A percentile compares a stretch with the other conserved stretches of the same genome.
Conservation (phyloP, 768 basidiomycete genomes). For the Lentinus brumalis region DNA sequence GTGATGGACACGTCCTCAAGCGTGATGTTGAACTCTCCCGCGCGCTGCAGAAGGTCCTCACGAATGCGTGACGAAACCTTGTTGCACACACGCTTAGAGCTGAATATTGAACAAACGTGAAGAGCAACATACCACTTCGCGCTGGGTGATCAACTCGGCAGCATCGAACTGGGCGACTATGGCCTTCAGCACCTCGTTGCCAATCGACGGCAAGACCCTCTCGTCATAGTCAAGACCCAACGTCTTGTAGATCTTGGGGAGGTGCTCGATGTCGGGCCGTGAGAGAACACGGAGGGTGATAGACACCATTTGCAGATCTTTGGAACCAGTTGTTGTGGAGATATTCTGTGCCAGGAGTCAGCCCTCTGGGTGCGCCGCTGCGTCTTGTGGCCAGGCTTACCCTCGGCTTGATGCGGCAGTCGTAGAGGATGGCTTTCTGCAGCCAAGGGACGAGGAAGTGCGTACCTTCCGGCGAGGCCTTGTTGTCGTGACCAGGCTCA, state of each 20-base stretch:
- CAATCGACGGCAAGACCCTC: conserved; percentile 94
- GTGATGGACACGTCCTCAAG: conserved; percentile 98
- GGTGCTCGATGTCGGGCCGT: conserved; percentile 84
- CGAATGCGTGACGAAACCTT: conserved; percentile 92
- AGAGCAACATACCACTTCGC: conserved; percentile 81
- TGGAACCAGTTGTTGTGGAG: conserved; percentile 97
- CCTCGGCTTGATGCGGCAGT: conserved; percentile 95
- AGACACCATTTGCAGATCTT: conserved; percentile 98
- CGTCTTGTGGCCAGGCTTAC: conserved; percentile 39
- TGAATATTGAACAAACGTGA: background rate
- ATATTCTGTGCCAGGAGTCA: conserved; percentile 67
- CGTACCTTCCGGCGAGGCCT: conserved; percentile 93
- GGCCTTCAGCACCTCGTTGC: conserved; percentile 96
- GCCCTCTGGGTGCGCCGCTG: background rate
- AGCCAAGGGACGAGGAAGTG: conserved; percentile 96
- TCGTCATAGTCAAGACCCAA: conserved; percentile 98
- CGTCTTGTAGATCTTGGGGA: conserved; percentile 92
- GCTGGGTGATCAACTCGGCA: conserved; percentile 94
- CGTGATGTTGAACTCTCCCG: conserved; percentile 93
- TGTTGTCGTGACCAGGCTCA: conserved; percentile 4
- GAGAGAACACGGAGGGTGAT: conserved; percentile 96
- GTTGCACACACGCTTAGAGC: background rate
- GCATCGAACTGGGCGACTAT: conserved; percentile 99
- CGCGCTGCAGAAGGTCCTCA: conserved; percentile 88
- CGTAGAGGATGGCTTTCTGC: conserved; percentile 94